phyloP scores from a whole-genome alignment of 345 rosid species.

The Pelargonium nanum region DNA sequence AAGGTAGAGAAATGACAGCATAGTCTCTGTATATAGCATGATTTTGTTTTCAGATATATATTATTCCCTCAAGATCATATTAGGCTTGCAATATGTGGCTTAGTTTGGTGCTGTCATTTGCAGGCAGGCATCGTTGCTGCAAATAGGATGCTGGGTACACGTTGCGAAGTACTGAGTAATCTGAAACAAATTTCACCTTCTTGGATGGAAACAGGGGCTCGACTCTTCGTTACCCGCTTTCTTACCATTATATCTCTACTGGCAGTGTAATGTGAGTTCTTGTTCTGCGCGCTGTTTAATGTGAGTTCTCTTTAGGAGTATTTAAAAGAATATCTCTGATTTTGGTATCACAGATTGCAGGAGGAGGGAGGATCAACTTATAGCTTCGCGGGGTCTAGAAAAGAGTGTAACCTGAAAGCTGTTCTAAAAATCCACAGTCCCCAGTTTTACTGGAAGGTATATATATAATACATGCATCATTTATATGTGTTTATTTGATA shows the following conservation, averaged over 20 bases:
- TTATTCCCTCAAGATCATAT: too few relatives aligned
- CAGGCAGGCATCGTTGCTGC: constrained; percentile 82
- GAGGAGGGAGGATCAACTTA: constrained; percentile 89
- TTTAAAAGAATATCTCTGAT: too few relatives aligned
- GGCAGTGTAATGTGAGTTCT: constrained; percentile 67
- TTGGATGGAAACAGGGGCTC: constrained; percentile 57
- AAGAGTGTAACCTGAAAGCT: constrained; percentile 34
- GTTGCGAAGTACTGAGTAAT: constrained; percentile 32
- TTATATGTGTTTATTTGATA: too few relatives aligned
- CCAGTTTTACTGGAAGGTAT: constrained; percentile 90
- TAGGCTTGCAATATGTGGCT: neutral
- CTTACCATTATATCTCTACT: constrained; percentile 49
- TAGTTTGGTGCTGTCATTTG: constrained; percentile 4
- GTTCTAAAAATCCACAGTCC: constrained; percentile 64
- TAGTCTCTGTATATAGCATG: too few relatives aligned
- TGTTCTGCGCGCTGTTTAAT: too few relatives aligned
- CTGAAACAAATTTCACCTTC: constrained; percentile 79
- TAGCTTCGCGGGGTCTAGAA: constrained; percentile 45
- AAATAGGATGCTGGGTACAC: constrained; percentile 47
- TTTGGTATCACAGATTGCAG: constrained; percentile 29
- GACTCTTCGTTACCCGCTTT: constrained; percentile 64
- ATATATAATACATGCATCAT: too few relatives aligned
- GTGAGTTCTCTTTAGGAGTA: too few relatives aligned
- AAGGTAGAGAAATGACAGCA: constrained; percentile 65
- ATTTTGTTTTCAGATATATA: too few relatives aligned